Evolutionary conservation across 1,284 basidiomycete species (phyloP), one percentile per base, ranked within the genome.

Genomic region (Pisolithus thermaeus): DNA sequence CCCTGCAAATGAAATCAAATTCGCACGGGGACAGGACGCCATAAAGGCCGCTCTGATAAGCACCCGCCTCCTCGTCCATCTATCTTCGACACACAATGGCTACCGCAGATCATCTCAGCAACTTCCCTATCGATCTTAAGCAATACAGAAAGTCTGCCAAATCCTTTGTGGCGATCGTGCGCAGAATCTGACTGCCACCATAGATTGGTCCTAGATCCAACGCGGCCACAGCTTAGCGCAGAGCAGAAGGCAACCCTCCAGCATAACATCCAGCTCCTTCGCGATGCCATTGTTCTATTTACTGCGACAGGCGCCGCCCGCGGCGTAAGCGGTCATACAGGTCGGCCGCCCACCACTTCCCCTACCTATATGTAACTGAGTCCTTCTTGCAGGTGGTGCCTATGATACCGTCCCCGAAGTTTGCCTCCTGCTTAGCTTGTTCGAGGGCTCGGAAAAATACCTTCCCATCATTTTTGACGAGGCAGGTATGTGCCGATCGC

Each of bases 401-500:
- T 92, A 81, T 63, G 90, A 92, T 66, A 92, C 90, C 30, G 85
- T 89, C 9, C 88, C 87, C 0, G 89, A 92, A 70, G 84, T 90
- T 37, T 82, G 80, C 65, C 80, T 91, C 55, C 72, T 90, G 45
- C 77, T 90, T 39, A 76, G 81, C 40, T 72, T 91, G 54, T 86
- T 91, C 64, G 77, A 84, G 56, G 65, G 75, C 48, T 81, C 81
- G 12, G 75, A 85, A 32, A 81, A 74, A 52, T 87, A 78, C 59
- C 69, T 80, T 28, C 83, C 83, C 2, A 75, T 85, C 55, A 70
- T 89, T 32, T 90, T 88, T 58, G 86, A 90, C 59, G 87, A 90
- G 66, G 87, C 86, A 40, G 87, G 86, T 87, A 53, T 55, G 79
- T 60, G 45, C 32, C 14, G 23, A 30, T 11, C 3, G 22, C 7